Base-by-base conservation (phyloP, 345 rosid species). In the Pistacia integerrima region DNA sequence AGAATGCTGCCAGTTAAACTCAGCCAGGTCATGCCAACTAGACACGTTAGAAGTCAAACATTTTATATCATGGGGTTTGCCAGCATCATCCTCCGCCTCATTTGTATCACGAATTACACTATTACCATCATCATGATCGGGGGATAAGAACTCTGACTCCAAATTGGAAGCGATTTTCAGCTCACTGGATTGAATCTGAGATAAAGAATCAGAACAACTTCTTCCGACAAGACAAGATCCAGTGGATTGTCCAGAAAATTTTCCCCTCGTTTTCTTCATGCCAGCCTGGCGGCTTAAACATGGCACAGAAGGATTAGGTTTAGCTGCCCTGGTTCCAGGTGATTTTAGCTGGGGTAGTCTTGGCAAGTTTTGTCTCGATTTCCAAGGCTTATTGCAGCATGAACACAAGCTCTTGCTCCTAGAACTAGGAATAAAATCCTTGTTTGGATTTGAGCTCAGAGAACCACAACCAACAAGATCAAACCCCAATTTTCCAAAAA, bases 311-410 rank as follows among this genome's bases (percentile, higher is more conserved):
- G 82, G 60, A 75, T 78, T 83, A 4, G 90, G 80, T 71, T 62
- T 85, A 67, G 52, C 36, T 25, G 69, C 48, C 41, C 61, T 61
- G 75, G 61, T 69, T 20, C 70, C 81, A 8, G 77, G 56, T 55
- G 85, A 70, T 52, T 81, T 82, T 76, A 86, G 62, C 74, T 75
- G 79, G n/a, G 70, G 44, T 17, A 80, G 69, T 70, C 82, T 84
- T 74, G 84, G 84, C 58, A 83, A 64, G 56, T 80, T 70, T 18
- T 82, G 82, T 71, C 82, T 86, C 5, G 90, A 80, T 77, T 78
- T 75, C 89, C 87, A 85, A 18, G 88, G 88, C 67, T 82, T 84
- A 78, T 82, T 70, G 60, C 97, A 93, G 79, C 97, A 93, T 64
- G 93, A 81, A 84, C 97, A 89, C 12, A 73, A 62, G 55, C 73